Base-by-base conservation (phyloP, 2,329 filamentous ascomycete species). In the Sarocladium strictum region DNA sequence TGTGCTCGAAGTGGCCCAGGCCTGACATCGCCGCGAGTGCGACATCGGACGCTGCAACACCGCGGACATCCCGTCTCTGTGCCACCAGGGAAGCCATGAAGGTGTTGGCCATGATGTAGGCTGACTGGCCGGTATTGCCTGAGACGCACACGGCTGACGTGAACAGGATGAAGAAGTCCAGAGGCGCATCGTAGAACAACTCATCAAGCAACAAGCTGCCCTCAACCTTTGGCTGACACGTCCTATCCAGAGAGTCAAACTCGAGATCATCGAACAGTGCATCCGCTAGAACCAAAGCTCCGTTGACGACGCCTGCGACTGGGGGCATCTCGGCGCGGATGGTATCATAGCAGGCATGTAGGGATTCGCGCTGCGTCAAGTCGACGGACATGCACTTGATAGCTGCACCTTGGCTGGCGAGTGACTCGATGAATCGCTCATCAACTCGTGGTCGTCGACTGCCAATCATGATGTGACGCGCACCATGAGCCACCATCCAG, bases 31-130 rank as follows among this genome's bases (percentile, higher is more conserved):
- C 14, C 9, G 17, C 17, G 38, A 43, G 21, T 9, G 14, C n/a
- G 19, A 43, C 10, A 17, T 21, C 17, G 9, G 38, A 43, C 3
- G 12, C 38, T 3, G 38, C 38, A 6, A 43, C n/a, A 6, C 38
- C 38, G 6, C 17, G 38, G 7, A 21, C 17, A 14, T 23, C 6
- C 3, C 68, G 56, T 3, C 75, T 60, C 7, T 71, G 62, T 0
- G 57, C 47, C 0, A 65, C 69, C 0, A 78, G 59, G 1, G 58
- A 57, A 5, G 60, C 57, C 65, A 77, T 70, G 60, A 67, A 79
- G 3, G 57, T 57, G 57, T 76, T 76, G 2, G 69, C 73, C 0
- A 72, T 70, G 1, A 64, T 60, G 55, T 79, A 79, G 57, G 72
- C 75, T 2, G 65, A 57, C 58, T 79, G 75, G 3, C 62, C 62